Evolutionary conservation across 1,284 basidiomycete species (phyloP), one percentile per base, ranked within the genome.

Genomic region (Meira nashicola): DNA sequence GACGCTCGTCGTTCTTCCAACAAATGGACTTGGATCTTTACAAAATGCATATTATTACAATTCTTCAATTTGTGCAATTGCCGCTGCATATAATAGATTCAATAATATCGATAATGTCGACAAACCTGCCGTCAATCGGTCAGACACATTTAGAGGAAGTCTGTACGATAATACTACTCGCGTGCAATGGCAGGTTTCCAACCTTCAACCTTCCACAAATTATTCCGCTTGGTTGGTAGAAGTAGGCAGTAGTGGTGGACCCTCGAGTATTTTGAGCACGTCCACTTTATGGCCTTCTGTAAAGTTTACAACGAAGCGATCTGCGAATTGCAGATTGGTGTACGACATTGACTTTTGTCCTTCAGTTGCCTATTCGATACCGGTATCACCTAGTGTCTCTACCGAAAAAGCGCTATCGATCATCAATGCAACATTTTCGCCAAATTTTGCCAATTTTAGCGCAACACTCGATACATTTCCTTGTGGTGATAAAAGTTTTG

Each of bases 301-400:
- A 64, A 78, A 77, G 62, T 71, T 80, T 52, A 41, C 55, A 21
- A 80, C 80, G 1, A 80, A 80, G 59, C 51, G 52, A 11, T 52
- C 68, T 71, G 50, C 41, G 21, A 73, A 73, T 28, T 81, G 80
- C 60, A 70, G 78, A 15, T 70, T 81, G 6, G 59, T 81, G 2
- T 73, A 70, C 58, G 70, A 78, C 51, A 62, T 80, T 14, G 62
- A 70, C 3, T 79, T 79, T 56, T 81, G 80, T 58, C 80, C 80
- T 1, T 60, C 71, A 7, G 71, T 81, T 23, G 80, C 80, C 11
- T 81, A 81, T 59, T 68, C 80, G n/a, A 78, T 80, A 38, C 80
- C 80, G 0, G 63, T 79, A 12, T 71, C 74, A 5, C 70, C 70
- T 1, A 47, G 57, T 0, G 63, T 80, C 38, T 59, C 73, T 2